phyloP scores from a whole-genome alignment of 2,329 filamentous ascomycete species.

The Whalleya microplaca region DNA sequence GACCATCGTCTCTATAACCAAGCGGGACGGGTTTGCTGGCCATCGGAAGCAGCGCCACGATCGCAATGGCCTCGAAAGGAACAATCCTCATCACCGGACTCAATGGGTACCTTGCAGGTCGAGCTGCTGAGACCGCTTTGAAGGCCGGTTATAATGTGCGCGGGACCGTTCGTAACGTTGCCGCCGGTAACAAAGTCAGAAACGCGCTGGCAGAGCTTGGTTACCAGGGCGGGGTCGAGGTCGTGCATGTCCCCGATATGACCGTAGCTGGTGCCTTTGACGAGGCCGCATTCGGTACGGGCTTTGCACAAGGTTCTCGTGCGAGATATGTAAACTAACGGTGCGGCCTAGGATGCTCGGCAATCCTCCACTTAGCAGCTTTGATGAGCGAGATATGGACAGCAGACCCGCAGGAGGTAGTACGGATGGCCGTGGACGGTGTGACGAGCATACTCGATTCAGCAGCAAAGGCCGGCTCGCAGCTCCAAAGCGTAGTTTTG shows the following conservation, averaged over 20 bases:
- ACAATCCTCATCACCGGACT: slow-evolving; percentile 35
- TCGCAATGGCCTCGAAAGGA: slow-evolving; percentile 11
- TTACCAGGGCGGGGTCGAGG: slow-evolving; percentile 28
- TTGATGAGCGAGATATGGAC: slow-evolving; percentile 30
- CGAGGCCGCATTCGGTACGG: slow-evolving; percentile 29
- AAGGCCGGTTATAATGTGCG: slow-evolving; percentile 33
- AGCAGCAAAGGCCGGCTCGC: slow-evolving; percentile 23
- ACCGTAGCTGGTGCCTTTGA: slow-evolving; percentile 27
- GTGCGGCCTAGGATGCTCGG: slow-evolving; percentile 28
- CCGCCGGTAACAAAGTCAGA: slow-evolving; percentile 30
- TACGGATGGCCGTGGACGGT: slow-evolving; percentile 28
- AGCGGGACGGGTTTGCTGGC: no score
- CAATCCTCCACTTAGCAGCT: slow-evolving; percentile 34
- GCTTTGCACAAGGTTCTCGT: background rate
- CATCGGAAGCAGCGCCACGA: no score
- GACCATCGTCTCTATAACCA: no score
- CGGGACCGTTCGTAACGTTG: slow-evolving; percentile 33
- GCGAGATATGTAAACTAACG: background rate
- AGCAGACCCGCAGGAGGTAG: slow-evolving; percentile 27
- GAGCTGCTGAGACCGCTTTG: slow-evolving; percentile 31
- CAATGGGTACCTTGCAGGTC: slow-evolving; percentile 36
- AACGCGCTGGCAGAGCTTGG: slow-evolving; percentile 26
- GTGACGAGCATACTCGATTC: slow-evolving; percentile 28
- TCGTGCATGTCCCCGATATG: slow-evolving; percentile 32
- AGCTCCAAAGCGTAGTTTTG: slow-evolving; percentile 29